phyloP scores from a whole-genome alignment of 1,284 basidiomycete genomes.

The Fistulinella cinereoalba region DNA sequence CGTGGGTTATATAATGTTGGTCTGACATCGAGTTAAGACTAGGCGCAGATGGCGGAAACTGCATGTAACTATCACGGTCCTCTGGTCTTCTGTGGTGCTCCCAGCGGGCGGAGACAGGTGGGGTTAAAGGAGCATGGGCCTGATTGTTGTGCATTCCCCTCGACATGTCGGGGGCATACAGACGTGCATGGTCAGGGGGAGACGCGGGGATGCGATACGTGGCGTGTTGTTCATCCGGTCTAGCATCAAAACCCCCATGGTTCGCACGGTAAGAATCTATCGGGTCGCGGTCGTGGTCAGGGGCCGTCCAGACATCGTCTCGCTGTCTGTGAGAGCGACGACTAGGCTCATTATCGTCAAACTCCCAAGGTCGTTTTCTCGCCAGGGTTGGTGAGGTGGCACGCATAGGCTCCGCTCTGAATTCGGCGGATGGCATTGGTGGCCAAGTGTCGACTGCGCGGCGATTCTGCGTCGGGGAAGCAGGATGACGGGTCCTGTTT shows the following conservation, averaged over 20 bases:
- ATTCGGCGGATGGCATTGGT: conserved; percentile 1
- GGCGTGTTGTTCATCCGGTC: conserved; percentile 17
- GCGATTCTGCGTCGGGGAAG: conserved; percentile 13
- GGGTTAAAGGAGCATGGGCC: background rate
- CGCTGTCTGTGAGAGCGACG: conserved; percentile 26
- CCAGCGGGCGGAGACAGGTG: conserved; percentile 3
- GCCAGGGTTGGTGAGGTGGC: conserved; percentile 16
- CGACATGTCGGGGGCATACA: conserved; percentile 10
- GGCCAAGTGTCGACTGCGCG: conserved; percentile 6
- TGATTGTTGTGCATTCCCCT: conserved; percentile 11
- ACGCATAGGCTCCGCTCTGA: conserved; percentile 18
- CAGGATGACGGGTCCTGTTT: conserved; percentile 3
- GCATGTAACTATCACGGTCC: conserved; percentile 11
- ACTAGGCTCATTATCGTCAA: conserved; percentile 17
- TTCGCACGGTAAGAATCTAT: conserved; percentile 9
- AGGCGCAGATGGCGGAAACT: conserved; percentile 9
- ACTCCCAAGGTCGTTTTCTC: conserved; percentile 24
- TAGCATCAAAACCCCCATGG: conserved; percentile 8
- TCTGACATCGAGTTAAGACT: conserved; percentile 2
- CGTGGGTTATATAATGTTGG: conserved; percentile 5
- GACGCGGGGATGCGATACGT: conserved; percentile 6
- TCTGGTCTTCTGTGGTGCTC: conserved; percentile 16
- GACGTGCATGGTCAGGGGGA: conserved; percentile 6
- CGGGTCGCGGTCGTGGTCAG: conserved; percentile 13
- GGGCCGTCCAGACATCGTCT: conserved; percentile 17